Evolutionary conservation across 2,329 filamentous ascomycete genomes (phyloP), one percentile per base, ranked within the genome.

Genomic region (Sporothrix euskadiensis): DNA sequence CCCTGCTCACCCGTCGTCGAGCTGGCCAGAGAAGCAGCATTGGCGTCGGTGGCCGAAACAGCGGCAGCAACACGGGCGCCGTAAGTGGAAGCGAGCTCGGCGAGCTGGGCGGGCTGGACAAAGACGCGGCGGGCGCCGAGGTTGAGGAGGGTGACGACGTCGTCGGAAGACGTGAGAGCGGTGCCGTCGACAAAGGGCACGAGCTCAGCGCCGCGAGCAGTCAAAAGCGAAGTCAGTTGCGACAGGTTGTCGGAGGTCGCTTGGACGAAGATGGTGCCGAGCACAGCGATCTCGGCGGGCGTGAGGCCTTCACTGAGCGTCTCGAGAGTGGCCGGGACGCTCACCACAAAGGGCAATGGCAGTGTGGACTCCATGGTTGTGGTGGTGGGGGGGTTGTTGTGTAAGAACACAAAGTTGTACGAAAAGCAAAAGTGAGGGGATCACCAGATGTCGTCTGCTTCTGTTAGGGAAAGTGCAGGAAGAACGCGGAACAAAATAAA

Each of bases 111-210:
- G 66, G 90, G 87, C 22, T 88, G 87, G 69, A 97, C 92, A 81
- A 98, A 96, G 75, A 96, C 91, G 80, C 91, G 96, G 71, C 90
- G 88, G 7, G 94, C 94, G 74, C 96, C 96, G 76, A 90, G 88
- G 81, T 99, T 93, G 73, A 99, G 89, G 49, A 98, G 86, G 65
- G 92, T 88, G 71, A 95, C 83, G 49, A 98, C 85, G 76, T 97
- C 92, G 77, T 94, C 91, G 72, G 85, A 84, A 12, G 90, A 89
- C 44, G 88, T 81, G 54, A 98, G 85, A 30, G 83, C 83, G 4
- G 92, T 91, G 69, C 90, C 94, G 78, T 97, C 93, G 77, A 97
- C 88, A 80, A 92, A 94, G 76, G 92, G 88, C 76, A 87, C 84
- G 76, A 88, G 86, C 47, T 86, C 84, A 73, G 84, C 81, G 75